Base-by-base conservation (phyloP, 2,329 filamentous ascomycete genomes). In the Cladophialophora psammophila region DNA sequence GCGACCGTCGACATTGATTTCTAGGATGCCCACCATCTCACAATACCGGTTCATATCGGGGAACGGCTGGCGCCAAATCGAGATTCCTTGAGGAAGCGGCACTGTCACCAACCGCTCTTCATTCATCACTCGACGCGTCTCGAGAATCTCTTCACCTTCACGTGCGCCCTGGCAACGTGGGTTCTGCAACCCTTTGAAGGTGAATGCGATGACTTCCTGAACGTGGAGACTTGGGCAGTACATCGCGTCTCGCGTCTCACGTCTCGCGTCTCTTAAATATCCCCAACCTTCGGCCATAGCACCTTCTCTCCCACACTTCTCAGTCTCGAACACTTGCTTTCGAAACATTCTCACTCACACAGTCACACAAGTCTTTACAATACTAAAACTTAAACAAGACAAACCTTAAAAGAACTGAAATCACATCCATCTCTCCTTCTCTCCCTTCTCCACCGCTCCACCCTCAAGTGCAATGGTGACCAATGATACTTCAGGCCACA, bases 381-480 rank as follows among this genome's bases (percentile, higher is more conserved):
- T 8, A 20, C n/a, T 32, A 32, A 45, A 45, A 50, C 45, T 50
- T 13, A 20, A 60, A 45, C 2, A 18, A 9, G 26, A 26, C 8
- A n/a, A 26, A 26, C 13, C 32, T 31, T 42, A 6, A 13, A 35
- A 13, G 8, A 18, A 20, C 20, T 18, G 20, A 18, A n/a, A 60
- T 60, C 40, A 31, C 15, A 15, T 31, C 15, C 42, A 36, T 60
- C 12, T 13, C 20, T 31, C 15, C 42, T 36, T 60, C 12, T 13
- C 20, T 6, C 20, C n/a, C 35, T 18, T 12, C 38, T 36, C n/a
- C 60, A 26, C 36, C 2, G 18, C 18, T 52, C 15, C 42, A 34
- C 45, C 13, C n/a, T 34, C 62, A 9, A 3, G 8, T 32, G n/a
- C 50, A 54, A 56, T 31, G 63, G 63, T 65, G 60, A 57, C 56